Percentiles rank a stretch among this genome's conserved stretches.
Conservation (phyloP, 305 asterid species). For the Solanum aculeatissimum region DNA sequence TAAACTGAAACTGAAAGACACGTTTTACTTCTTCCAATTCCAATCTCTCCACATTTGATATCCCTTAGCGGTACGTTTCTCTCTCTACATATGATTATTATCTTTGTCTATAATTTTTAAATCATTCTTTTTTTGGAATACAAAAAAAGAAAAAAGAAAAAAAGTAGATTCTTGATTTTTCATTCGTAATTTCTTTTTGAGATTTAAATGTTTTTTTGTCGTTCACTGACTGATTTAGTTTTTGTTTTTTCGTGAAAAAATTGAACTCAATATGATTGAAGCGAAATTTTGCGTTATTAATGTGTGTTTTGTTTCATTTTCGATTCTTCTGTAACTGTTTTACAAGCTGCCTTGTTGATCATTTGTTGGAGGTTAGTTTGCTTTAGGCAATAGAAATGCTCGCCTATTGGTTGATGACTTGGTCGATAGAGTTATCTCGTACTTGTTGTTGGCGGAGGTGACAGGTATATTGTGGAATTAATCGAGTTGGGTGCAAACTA, state of each 20-base stretch:
- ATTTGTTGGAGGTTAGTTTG: background rate
- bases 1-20: background rate
- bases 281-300: background rate
- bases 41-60: background rate
- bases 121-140: background rate
- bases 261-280: background rate
- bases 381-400: background rate
- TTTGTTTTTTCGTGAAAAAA: background rate
- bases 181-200: background rate
- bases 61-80: background rate
- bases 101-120: background rate
- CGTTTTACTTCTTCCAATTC: background rate
- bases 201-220: background rate
- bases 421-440: no score
- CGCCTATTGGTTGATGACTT: no score
- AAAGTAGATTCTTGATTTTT: background rate
- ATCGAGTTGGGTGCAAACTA: background rate
- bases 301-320: background rate
- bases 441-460: no score
- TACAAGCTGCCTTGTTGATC: background rate
- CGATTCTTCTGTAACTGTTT: background rate
- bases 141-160: no score
- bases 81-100: background rate
- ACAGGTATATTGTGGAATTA: background rate
- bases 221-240: background rate